Percentiles rank a stretch among this genome's conserved stretches.
phyloP scores from a whole-genome alignment of 352 stramenopile genomes.

The Globisporangium splendens region DNA sequence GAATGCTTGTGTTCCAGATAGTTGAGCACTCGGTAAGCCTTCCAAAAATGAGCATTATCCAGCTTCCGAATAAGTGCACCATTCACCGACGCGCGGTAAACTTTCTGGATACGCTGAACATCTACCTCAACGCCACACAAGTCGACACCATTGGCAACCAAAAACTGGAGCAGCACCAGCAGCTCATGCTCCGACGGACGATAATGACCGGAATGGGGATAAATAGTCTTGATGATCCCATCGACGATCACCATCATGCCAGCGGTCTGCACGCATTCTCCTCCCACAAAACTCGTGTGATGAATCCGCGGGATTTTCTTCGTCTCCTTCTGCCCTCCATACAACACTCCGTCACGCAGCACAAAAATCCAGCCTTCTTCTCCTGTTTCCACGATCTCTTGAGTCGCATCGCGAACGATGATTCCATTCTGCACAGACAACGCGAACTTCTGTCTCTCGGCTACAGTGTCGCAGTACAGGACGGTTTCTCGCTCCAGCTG shows the following conservation, averaged over 20 bases:
- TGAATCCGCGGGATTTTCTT: slow-evolving; percentile 94
- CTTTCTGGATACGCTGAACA: slow-evolving; percentile 95
- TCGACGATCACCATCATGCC: slow-evolving; percentile 95
- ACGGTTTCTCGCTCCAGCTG: slow-evolving; percentile 95
- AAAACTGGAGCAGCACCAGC: slow-evolving; percentile 91
- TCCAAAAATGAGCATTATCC: slow-evolving; percentile 86
- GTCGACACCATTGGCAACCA: slow-evolving; percentile 89
- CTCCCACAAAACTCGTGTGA: slow-evolving; percentile 96
- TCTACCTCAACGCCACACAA: slow-evolving; percentile 91
- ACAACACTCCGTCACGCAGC: slow-evolving; percentile 91
- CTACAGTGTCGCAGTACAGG: slow-evolving; percentile 90
- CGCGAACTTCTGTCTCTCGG: slow-evolving; percentile 89
- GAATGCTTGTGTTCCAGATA: slow-evolving; percentile 77
- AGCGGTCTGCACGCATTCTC: slow-evolving; percentile 94
- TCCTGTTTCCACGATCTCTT: slow-evolving; percentile 88
- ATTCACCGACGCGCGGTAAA: slow-evolving; percentile 86
- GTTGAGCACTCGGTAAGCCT: slow-evolving; percentile 65
- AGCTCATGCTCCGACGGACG: slow-evolving; percentile 94
- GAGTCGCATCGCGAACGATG: slow-evolving; percentile 54
- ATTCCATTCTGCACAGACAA: slow-evolving; percentile 66
- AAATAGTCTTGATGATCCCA: slow-evolving; percentile 91
- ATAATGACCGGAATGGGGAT: slow-evolving; percentile 98
- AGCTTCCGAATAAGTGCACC: slow-evolving; percentile 72
- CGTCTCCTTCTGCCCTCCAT: slow-evolving; percentile 94
- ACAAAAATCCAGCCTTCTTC: slow-evolving; percentile 97